These are phyloP conservation scores for Erodium maritimum DNA, from an alignment of 345 rosid genomes.

Conservation along the genomic window DNA sequence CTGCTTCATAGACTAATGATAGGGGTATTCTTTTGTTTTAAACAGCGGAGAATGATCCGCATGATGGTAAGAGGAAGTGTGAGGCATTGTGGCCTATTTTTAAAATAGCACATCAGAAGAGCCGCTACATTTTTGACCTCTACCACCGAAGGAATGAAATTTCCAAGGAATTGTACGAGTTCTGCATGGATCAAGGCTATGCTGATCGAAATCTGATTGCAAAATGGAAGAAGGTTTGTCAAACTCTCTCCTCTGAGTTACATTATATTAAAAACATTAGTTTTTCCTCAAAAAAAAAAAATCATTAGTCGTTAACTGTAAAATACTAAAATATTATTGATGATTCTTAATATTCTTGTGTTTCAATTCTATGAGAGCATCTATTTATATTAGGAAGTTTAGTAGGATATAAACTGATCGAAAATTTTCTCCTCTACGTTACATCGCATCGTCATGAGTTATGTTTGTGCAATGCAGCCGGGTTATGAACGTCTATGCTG, in stretches of 20 bases:
- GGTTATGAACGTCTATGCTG: slow-evolving; percentile 82
- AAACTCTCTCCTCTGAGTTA: neutral
- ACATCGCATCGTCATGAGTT: neutral
- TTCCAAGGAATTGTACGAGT: slow-evolving; percentile 64
- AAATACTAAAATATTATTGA: too few species aligned
- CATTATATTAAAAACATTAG: neutral
- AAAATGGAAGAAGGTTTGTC: slow-evolving; percentile 50
- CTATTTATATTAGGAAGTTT: too few species aligned
- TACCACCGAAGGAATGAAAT: slow-evolving; percentile 54
- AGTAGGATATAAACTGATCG: neutral
- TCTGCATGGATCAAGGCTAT: slow-evolving; percentile 65
- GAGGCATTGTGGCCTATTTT: slow-evolving; percentile 73
- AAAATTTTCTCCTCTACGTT: too few species aligned
- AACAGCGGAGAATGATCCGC: slow-evolving; percentile 69
- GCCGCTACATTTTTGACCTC: slow-evolving; percentile 63
- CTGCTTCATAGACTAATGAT: neutral
- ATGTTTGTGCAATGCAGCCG: slow-evolving; percentile 33
- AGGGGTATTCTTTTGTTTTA: neutral
- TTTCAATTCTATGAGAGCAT: too few species aligned
- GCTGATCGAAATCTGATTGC: slow-evolving; percentile 60
- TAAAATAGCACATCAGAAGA: slow-evolving; percentile 68
- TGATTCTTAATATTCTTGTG: too few species aligned
- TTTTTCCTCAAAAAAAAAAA: too few species aligned
- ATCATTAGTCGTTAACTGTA: too few species aligned
- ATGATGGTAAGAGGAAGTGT: slow-evolving; percentile 75